Evolutionary conservation across 331 rosid genomes (phyloP), one percentile per base, ranked within the genome.

Genomic region (Erythrophleum ivorense): DNA sequence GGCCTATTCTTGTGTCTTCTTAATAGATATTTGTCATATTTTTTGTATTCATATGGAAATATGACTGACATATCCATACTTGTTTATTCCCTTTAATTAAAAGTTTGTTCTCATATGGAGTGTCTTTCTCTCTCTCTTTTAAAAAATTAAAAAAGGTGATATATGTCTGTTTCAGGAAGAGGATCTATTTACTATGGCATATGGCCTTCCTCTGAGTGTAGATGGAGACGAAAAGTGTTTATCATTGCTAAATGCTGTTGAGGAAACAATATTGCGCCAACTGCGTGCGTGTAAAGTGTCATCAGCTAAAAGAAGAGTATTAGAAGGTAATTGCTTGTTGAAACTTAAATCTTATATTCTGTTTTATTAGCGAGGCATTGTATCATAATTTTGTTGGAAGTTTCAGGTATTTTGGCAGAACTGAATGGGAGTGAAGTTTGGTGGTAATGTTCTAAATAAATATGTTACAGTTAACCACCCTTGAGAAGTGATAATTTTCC

Each of bases 191-290:
- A 92, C 86, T 64, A 90, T 95, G 97, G 74, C 93, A 82, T 91
- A 91, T 87, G 99, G 98, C 84, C 99, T 95, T 85, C 94, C 98
- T 83, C 81, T 95, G 85, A 80, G 83, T 85, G 92, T 89, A 84
- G 93, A 95, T 80, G 91, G 94, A 85, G 98, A 95, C 83, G 97
- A 92, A 48, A 93, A 84, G 90, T 91, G 97, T 88, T 89, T 90
- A 77, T 77, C 98, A 65, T 73, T 91, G 90, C 85, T 95, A 84
- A 91, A 93, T 84, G 94, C 97, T 21, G 97, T 95, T 80, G 99
- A 95, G 86, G 99, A 93, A 84, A 92, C 97, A 75, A 79, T 86
- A 77, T 89, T 88, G 77, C 97, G 99, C 82, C 99, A 95, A 77
- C 86, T 95, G 84, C 98, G 97, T 78, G 94, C 97, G 50, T 95